These are phyloP conservation scores for Elsinoe fawcettii DNA, from an alignment of 2,329 filamentous ascomycete genomes.

Conservation along the genomic window DNA sequence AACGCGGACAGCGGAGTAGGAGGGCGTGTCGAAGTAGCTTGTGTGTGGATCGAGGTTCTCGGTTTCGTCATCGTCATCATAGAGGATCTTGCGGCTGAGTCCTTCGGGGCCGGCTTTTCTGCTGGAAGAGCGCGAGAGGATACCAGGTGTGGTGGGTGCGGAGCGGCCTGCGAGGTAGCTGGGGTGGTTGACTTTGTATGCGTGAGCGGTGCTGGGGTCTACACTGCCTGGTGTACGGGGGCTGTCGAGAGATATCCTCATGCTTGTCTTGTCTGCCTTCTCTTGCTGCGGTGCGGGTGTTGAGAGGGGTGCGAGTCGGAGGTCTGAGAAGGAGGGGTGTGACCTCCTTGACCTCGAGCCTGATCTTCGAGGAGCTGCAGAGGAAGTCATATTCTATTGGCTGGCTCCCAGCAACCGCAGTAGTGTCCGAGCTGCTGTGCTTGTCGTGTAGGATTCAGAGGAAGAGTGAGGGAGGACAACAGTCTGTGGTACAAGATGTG, in stretches of 20 bases:
- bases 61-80: constrained; percentile 22
- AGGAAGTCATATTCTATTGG: neutral
- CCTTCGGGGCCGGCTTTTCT: constrained; percentile 28
- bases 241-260: constrained; percentile 14
- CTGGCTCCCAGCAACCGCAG: neutral
- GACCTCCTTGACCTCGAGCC: constrained; percentile 40
- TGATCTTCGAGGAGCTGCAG: constrained; percentile 6
- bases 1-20: constrained; percentile 15
- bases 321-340: constrained; percentile 51
- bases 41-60: constrained; percentile 11
- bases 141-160: constrained; percentile 42
- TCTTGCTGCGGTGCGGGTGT: constrained; percentile 30
- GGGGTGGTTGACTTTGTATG: constrained; percentile 27
- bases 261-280: constrained; percentile 10
- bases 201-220: constrained; percentile 17
- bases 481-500: neutral
- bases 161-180: constrained; percentile 44
- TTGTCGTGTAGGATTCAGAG: neutral
- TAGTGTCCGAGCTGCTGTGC: neutral
- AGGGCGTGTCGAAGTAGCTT: constrained; percentile 3
- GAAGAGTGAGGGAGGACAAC: neutral
- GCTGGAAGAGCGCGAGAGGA: constrained; percentile 38
- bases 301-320: constrained; percentile 53
- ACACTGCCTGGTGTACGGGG: constrained; percentile 22
- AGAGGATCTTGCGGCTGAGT: constrained; percentile 26